Evolutionary conservation across 1,139 yeast species (phyloP).

Genomic region (Candida glucosophila): DNA sequence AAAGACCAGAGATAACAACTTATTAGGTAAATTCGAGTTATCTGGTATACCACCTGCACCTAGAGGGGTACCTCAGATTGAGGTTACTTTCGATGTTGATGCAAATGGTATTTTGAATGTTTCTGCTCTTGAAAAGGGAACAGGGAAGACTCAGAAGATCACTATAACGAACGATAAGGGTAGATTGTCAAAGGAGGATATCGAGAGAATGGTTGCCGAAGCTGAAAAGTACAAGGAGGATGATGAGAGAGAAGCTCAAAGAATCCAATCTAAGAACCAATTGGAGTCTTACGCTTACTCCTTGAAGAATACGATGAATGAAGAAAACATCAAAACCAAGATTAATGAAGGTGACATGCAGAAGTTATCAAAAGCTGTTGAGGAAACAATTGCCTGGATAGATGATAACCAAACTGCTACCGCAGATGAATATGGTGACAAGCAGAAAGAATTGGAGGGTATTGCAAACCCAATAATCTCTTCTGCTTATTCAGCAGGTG

Average conservation of each 20-base stretch:
- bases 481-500: conserved; percentile 68
- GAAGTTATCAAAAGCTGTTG: conserved; percentile 64
- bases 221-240: conserved; percentile 34
- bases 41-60: conserved; percentile 96
- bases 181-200: conserved; percentile 41
- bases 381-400: conserved; percentile 71
- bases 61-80: conserved; percentile 95
- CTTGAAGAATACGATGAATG: conserved; percentile 52
- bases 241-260: conserved; percentile 29
- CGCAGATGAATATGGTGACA: conserved; percentile 71
- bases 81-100: conserved; percentile 86
- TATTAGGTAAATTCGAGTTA: conserved; percentile 88
- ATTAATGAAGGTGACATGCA: conserved; percentile 39
- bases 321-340: conserved; percentile 44
- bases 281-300: conserved; percentile 86
- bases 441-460: conserved; percentile 82
- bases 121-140: conserved; percentile 88
- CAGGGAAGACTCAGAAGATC: conserved; percentile 49
- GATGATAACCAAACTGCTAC: conserved; percentile 74
- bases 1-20: conserved; percentile 86
- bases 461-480: conserved; percentile 83
- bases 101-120: conserved; percentile 95
- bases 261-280: conserved; percentile 60
- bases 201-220: conserved; percentile 41
- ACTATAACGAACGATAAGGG: conserved; percentile 39